Percentiles rank a stretch among this genome's conserved stretches.
phyloP scores from a whole-genome alignment of 441 rosid genomes.

The Breynia disticha region DNA sequence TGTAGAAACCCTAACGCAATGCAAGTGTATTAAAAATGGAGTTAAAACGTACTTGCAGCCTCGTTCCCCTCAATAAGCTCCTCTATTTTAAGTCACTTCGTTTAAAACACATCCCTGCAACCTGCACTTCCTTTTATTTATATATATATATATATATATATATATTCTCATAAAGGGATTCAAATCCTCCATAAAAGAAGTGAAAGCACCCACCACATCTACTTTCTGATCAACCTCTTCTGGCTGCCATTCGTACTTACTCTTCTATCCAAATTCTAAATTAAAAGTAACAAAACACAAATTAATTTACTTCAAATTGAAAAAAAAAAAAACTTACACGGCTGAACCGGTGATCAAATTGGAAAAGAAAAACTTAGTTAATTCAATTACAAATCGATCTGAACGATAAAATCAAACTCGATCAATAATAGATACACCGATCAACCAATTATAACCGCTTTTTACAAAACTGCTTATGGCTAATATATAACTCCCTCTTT shows the following conservation, averaged over 20 bases:
- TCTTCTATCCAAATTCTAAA: not conserved
- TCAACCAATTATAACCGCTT: too few species aligned
- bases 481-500: too few species aligned
- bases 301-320: too few species aligned
- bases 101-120: not conserved
- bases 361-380: too few species aligned
- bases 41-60: slow-evolving; percentile 23
- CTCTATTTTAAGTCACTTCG: not conserved
- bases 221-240: not conserved
- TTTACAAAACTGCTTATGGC: too few species aligned
- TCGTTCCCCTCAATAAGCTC: slow-evolving; percentile 11
- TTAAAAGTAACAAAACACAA: too few species aligned
- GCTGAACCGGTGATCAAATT: too few species aligned
- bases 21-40: slow-evolving; percentile 6
- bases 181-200: not conserved
- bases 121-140: not conserved
- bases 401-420: too few species aligned
- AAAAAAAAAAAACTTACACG: not conserved
- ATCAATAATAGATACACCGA: too few species aligned
- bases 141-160: not conserved
- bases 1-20: too few species aligned
- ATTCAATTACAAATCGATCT: too few species aligned
- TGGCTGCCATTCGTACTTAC: not conserved
- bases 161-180: not conserved
- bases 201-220: not conserved